Conservation (phyloP, 2,329 filamentous ascomycete species). For the Hirsutella rhossiliensis region DNA sequence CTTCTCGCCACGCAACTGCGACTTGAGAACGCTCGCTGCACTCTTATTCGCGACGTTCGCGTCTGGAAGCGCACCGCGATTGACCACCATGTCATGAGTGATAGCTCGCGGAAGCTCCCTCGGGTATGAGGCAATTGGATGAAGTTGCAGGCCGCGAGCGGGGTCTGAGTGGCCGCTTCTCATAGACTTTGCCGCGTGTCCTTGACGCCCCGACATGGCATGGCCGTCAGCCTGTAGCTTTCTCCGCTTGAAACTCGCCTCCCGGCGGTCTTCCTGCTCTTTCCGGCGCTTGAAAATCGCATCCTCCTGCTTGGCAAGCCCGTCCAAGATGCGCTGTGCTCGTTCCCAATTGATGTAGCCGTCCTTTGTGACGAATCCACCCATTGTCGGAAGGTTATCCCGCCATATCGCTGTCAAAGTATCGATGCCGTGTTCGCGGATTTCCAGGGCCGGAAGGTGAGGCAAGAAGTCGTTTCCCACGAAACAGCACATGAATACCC, state of each 20-base stretch:
- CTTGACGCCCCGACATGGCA: slow-evolving; percentile 12
- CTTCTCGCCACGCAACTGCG: slow-evolving; percentile 49
- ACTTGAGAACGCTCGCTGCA: slow-evolving; percentile 79
- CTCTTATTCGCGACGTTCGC: slow-evolving; percentile 85
- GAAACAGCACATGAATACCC: slow-evolving; percentile 99
- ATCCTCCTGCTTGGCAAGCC: slow-evolving; percentile 85
- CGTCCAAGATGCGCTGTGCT: slow-evolving; percentile 78
- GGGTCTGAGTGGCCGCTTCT: slow-evolving; percentile 22
- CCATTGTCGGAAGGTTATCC: slow-evolving; percentile 82
- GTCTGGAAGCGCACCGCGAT: slow-evolving; percentile 52
- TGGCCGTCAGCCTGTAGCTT: slow-evolving; percentile 53
- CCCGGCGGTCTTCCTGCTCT: slow-evolving; percentile 72
- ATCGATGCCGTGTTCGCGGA: slow-evolving; percentile 94
- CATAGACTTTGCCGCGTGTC: slow-evolving; percentile 6
- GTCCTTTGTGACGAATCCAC: slow-evolving; percentile 92
- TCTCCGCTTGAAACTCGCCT: slow-evolving; percentile 67
- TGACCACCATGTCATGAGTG: slow-evolving; percentile 82
- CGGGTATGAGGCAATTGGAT: slow-evolving; percentile 36
- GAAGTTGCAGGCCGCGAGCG: slow-evolving; percentile 17
- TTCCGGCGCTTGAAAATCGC: slow-evolving; percentile 83
- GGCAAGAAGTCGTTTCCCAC: slow-evolving; percentile 97
- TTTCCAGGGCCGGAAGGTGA: slow-evolving; percentile 93
- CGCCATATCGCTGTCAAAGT: slow-evolving; percentile 95
- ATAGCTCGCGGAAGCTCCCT: slow-evolving; percentile 44
- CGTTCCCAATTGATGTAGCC: slow-evolving; percentile 78